Percentiles rank a stretch among this genome's conserved stretches.
Evolutionary conservation across 2,329 filamentous ascomycete genomes (phyloP).

Genomic region (Fusarium annulatum): DNA sequence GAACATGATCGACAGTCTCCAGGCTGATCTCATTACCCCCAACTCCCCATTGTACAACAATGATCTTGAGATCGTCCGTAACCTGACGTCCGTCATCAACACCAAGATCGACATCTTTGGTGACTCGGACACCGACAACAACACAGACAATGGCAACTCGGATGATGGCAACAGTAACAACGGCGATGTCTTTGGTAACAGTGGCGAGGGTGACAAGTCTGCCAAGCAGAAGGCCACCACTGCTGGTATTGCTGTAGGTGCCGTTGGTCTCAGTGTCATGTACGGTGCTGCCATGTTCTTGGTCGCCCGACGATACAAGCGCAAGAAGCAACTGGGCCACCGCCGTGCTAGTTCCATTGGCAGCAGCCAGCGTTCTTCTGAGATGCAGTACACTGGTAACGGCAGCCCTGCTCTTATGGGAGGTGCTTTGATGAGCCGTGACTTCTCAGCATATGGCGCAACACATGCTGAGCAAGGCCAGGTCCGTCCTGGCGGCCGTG

Average conservation of each 20-base stretch:
- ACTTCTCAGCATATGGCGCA: conserved; percentile 66
- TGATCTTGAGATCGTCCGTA: conserved; percentile 70
- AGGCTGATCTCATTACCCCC: conserved; percentile 76
- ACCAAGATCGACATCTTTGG: conserved; percentile 69
- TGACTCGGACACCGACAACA: conserved; percentile 54
- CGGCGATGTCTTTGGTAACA: conserved; percentile 56
- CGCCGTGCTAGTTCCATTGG: conserved; percentile 80
- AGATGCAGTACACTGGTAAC: conserved; percentile 62
- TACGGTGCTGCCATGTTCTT: conserved; percentile 96
- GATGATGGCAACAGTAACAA: conserved; percentile 52
- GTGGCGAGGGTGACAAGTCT: conserved; percentile 61
- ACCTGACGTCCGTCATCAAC: conserved; percentile 85
- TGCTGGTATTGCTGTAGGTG: conserved; percentile 78
- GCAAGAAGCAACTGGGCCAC: conserved; percentile 81
- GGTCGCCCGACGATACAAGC: conserved; percentile 89
- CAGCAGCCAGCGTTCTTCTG: conserved; percentile 57
- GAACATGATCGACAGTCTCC: conserved; percentile 74
- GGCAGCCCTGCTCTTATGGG: conserved; percentile 76
- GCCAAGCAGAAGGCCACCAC: conserved; percentile 71
- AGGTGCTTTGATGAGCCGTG: conserved; percentile 69
- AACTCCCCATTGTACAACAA: conserved; percentile 81
- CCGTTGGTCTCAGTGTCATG: conserved; percentile 81
- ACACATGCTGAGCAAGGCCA: conserved; percentile 45
- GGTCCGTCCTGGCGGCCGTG: conserved; percentile 54
- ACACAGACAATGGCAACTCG: conserved; percentile 42